Percentiles rank a stretch among this genome's conserved stretches.
phyloP scores from a whole-genome alignment of 306 rosid species.

The Pterocarpus santalinus region DNA sequence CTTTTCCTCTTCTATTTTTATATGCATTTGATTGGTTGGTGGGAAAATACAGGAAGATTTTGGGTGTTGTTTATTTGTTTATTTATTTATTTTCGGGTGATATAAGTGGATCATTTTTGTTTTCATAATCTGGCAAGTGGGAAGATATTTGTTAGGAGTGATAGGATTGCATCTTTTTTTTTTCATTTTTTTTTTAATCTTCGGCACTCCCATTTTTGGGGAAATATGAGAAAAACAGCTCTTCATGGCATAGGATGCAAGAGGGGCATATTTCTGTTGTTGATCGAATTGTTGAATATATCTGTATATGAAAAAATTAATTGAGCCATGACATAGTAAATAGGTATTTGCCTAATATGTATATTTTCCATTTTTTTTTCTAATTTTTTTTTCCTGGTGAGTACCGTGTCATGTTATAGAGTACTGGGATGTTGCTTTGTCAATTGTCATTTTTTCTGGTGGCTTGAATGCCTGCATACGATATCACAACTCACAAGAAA shows the following conservation, averaged over 20 bases:
- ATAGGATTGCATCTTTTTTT: not conserved
- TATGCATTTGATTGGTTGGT: constrained; percentile 42
- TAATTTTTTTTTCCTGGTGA: not conserved
- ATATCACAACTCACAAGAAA: constrained; percentile 39
- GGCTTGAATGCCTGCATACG: constrained; percentile 32
- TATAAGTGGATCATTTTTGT: constrained; percentile 18
- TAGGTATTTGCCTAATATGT: constrained; percentile 2
- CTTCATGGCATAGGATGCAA: constrained; percentile 25
- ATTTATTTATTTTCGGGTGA: not conserved
- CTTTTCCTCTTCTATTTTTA: not conserved
- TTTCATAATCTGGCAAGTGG: constrained; percentile 28
- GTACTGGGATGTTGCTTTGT: constrained; percentile 39
- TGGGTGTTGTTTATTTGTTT: not conserved
- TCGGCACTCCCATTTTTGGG: constrained; percentile 9
- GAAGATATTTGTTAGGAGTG: constrained; percentile 32
- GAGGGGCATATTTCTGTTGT: not conserved
- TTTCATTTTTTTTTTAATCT: too few species aligned
- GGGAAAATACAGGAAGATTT: constrained; percentile 1
- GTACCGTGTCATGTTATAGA: constrained; percentile 25
- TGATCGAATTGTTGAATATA: constrained; percentile 11
- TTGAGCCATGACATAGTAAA: not conserved
- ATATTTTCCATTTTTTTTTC: not conserved
- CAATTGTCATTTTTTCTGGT: constrained; percentile 33
- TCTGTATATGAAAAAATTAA: not conserved
- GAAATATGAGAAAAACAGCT: constrained; percentile 15